phyloP scores from a whole-genome alignment of 1,284 basidiomycete species.

The Dichomitus squalens region DNA sequence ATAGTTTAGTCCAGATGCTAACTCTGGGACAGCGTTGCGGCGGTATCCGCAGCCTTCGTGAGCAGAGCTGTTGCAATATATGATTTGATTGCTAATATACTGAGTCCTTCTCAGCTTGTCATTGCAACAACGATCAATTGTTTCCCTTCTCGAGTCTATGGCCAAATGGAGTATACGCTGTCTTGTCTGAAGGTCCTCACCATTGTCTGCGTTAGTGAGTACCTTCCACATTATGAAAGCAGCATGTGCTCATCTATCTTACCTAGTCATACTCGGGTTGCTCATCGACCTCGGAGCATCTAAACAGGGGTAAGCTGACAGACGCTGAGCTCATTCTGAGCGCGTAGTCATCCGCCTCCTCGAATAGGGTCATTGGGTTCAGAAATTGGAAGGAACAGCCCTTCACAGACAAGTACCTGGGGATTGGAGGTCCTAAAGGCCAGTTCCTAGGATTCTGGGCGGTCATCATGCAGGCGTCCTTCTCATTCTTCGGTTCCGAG shows the following conservation, averaged over 20 bases:
- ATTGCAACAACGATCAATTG: slow-evolving; percentile 52
- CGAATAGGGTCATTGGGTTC: slow-evolving; percentile 23
- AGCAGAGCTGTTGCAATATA: background rate
- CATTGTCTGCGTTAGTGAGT: slow-evolving; percentile 36
- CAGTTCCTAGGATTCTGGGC: slow-evolving; percentile 53
- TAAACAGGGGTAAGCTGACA: slow-evolving; percentile 14
- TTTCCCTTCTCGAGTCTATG: slow-evolving; percentile 33
- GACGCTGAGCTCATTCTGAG: background rate
- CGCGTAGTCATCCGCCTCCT: no score
- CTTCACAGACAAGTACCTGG: slow-evolving; percentile 27
- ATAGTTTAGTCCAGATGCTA: background rate
- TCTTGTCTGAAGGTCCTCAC: slow-evolving; percentile 42
- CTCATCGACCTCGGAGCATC: slow-evolving; percentile 35
- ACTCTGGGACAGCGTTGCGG: slow-evolving; percentile 11
- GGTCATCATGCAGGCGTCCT: slow-evolving; percentile 40
- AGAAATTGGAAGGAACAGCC: slow-evolving; percentile 27
- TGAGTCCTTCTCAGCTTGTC: slow-evolving; percentile 60
- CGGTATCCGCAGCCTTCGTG: slow-evolving; percentile 27
- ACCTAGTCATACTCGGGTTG: slow-evolving; percentile 33
- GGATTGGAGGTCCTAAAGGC: slow-evolving; percentile 36
- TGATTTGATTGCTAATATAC: background rate
- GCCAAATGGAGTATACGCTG: slow-evolving; percentile 42
- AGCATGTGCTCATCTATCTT: background rate
- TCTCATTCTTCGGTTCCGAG: slow-evolving; percentile 36
- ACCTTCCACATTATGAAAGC: no score